phyloP scores from a whole-genome alignment of 108 stramenopile species.

The Nannochloropsis granulata region DNA sequence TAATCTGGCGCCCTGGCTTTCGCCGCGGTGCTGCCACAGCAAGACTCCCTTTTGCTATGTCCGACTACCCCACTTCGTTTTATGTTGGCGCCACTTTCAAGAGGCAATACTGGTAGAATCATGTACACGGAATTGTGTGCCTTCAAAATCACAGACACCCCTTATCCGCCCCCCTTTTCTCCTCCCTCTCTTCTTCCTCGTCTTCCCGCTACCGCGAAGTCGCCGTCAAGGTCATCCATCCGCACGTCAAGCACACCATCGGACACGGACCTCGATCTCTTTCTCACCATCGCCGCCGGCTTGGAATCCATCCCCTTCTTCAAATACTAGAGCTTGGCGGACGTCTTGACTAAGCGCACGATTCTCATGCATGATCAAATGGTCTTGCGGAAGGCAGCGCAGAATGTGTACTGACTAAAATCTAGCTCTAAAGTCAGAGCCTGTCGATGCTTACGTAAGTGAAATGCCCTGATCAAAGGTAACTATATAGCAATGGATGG shows the following conservation, averaged over 20 bases:
- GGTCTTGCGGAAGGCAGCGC: constrained; percentile 7
- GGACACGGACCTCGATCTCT: constrained; percentile 8
- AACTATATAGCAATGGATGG: no score
- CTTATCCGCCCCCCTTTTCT: no score
- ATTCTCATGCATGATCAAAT: constrained; percentile 13
- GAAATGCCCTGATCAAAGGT: no score
- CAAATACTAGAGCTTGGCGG: constrained; percentile 6
- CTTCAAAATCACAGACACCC: no score
- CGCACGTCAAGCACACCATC: neutral
- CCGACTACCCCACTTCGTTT: no score
- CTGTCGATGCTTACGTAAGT: constrained; percentile 14
- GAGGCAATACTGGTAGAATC: no score
- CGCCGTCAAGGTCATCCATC: constrained; percentile 17
- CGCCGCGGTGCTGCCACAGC: no score
- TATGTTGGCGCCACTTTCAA: no score
- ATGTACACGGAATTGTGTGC: no score
- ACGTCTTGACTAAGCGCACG: constrained; percentile 10
- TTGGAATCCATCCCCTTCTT: constrained; percentile 1
- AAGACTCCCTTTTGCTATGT: no score
- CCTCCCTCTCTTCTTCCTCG: no score
- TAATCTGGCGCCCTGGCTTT: no score
- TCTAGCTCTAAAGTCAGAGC: constrained; percentile 5
- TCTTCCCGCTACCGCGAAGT: neutral
- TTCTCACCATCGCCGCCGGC: neutral
- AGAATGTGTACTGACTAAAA: constrained; percentile 3